Base-by-base conservation (phyloP, 805 yeast genomes). In the Saturnispora halmiae region DNA sequence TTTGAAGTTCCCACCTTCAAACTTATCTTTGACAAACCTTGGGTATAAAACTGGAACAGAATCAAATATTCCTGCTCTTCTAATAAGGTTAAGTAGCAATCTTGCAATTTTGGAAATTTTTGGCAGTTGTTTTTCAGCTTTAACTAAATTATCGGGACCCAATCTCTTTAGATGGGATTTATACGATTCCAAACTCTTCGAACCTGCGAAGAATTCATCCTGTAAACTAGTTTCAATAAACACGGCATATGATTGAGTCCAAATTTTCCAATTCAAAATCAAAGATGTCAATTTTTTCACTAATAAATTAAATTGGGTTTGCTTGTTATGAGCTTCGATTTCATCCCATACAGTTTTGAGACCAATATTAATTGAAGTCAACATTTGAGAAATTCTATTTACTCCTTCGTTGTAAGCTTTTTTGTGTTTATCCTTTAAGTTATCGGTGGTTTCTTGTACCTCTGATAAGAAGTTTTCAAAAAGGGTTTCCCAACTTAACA, bases 1-100 rank as follows among this genome's bases (percentile, higher is more conserved):
- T 36, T 74, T 71, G 80, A 87, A 82, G 45, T 79, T 77, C n/a
- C 88, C 90, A 14, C 87, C 90, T 49, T 77, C 77, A 55, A 77
- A 82, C 41, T 72, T 75, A 22, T 77, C 76, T 31, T 70, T 66
- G 15, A 82, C 59, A 51, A 82, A 79, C 44, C 92, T 66, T 7
- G 92, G 87, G 47, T 77, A 74, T 2, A 78, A 61, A 53, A 80
- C 81, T 0, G 90, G 92, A 31, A 53, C 38, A 31, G 10, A 27
- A 13, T 21, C 34, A 31, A n/a, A n/a, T n/a, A n/a, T n/a, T n/a
- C n/a, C n/a, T n/a, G n/a, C n/a, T 25, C 18, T 26, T 25, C 31
- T 11, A 21, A 24, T 21, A 29, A 36, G 8, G 21, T 20, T 18
- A 29, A 32, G 15, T 20, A 38, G n/a, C 16, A 35, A 0, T 13